phyloP scores from a whole-genome alignment of 495 filamentous ascomycete genomes.

The Opeltia flavorubescens region DNA sequence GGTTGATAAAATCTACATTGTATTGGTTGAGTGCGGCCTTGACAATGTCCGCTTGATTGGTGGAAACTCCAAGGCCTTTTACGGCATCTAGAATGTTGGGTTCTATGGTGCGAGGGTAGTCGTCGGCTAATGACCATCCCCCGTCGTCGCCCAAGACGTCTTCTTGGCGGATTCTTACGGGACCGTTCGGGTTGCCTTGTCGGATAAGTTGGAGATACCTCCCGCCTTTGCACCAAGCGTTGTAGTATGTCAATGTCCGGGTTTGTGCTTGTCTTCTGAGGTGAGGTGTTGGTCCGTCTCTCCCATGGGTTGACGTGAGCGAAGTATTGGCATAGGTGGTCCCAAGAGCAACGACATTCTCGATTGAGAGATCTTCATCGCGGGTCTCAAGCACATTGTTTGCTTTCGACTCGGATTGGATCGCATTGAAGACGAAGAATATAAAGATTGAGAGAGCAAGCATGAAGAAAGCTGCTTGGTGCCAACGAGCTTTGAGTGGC shows the following conservation, averaged over 20 bases:
- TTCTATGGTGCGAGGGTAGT: neutral
- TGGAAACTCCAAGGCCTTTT: neutral
- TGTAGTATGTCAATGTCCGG: neutral
- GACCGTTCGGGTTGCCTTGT: neutral
- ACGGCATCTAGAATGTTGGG: neutral
- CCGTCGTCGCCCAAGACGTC: neutral
- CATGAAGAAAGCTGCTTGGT: no score
- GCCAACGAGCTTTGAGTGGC: no score
- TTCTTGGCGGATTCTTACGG: neutral
- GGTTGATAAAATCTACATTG: neutral
- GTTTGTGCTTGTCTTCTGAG: neutral
- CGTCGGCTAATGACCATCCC: neutral
- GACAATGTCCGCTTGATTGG: neutral
- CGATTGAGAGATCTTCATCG: no score
- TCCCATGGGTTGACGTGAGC: no score
- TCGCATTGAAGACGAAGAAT: no score
- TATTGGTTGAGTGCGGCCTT: neutral
- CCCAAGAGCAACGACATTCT: no score
- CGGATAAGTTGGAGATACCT: neutral
- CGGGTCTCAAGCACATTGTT: no score
- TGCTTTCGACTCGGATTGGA: no score
- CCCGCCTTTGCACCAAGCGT: neutral
- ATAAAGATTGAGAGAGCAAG: no score
- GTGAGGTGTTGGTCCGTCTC: no score
- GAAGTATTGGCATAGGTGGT: neutral